Evolutionary conservation across 108 stramenopile genomes (phyloP).

Genomic region (Aureococcus anophagefferens): DNA sequence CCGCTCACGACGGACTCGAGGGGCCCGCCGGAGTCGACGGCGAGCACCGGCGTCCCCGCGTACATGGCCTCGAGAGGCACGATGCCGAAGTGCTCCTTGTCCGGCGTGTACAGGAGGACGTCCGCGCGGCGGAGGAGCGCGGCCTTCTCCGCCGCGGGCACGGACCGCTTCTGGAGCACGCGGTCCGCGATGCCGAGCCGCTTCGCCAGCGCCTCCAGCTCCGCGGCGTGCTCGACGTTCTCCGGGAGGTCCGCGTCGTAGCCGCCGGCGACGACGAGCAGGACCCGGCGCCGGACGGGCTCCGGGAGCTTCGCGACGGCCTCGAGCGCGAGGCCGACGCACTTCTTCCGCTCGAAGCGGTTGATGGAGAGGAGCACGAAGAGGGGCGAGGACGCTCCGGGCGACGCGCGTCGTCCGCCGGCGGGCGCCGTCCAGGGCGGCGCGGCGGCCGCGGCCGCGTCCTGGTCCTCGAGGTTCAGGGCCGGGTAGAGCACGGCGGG

Average conservation of each 20-base stretch:
- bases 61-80: conserved; percentile 98
- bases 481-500: conserved; percentile 70
- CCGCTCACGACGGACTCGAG: conserved; percentile 78
- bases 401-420: no score
- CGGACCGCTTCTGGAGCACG: conserved; percentile 58
- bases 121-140: conserved; percentile 53
- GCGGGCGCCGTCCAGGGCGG: neutral
- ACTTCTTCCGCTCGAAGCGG: conserved; percentile 97
- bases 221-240: conserved; percentile 81
- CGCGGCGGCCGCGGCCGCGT: neutral
- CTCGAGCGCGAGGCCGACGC: conserved; percentile 56
- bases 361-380: conserved; percentile 72
- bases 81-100: conserved; percentile 95
- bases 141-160: conserved; percentile 63
- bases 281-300: neutral
- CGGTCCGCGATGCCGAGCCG: conserved; percentile 15
- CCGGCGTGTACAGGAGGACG: conserved; percentile 86
- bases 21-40: conserved; percentile 77
- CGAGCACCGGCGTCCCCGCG: conserved; percentile 64
- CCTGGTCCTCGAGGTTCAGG: conserved; percentile 43
- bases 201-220: conserved; percentile 51
- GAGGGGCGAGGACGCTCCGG: no score
- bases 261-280: conserved; percentile 87
- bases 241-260: conserved; percentile 83
- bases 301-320: conserved; percentile 22